Percentiles rank a stretch among this genome's conserved stretches.
These are phyloP conservation scores for Phyllosticta citrichinensis DNA, from an alignment of 2,329 filamentous ascomycete species.

Conservation along the genomic window DNA sequence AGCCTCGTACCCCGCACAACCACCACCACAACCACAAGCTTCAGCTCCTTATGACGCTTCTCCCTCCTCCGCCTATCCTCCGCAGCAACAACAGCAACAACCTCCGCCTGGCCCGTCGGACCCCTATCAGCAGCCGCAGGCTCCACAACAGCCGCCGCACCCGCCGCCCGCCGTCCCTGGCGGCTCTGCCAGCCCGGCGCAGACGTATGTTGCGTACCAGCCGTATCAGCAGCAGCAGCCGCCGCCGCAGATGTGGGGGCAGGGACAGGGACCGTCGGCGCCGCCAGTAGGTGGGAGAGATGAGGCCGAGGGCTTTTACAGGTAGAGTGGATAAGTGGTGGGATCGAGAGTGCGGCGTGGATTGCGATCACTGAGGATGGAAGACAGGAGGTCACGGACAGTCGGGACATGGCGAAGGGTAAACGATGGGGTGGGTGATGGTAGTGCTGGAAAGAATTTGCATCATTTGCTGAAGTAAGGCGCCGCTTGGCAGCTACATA, in stretches of 20 bases:
- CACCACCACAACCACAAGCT: slow-evolving; percentile 15
- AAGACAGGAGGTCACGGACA: too few relatives aligned
- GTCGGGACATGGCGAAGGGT: too few relatives aligned
- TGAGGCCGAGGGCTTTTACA: slow-evolving; percentile 20
- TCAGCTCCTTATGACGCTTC: slow-evolving; percentile 11
- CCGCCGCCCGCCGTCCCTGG: slow-evolving; percentile 11
- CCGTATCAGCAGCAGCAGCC: slow-evolving; percentile 19
- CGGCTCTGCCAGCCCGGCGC: slow-evolving; percentile 3
- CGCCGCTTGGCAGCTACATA: too few relatives aligned
- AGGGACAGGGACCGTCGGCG: slow-evolving; percentile 15
- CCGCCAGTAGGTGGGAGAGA: slow-evolving; percentile 22
- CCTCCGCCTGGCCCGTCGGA: slow-evolving; percentile 11
- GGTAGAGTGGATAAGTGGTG: slow-evolving; percentile 7
- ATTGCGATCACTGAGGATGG: too few relatives aligned
- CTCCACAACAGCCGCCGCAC: slow-evolving; percentile 17
- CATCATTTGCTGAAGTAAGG: too few relatives aligned
- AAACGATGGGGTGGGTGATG: too few relatives aligned
- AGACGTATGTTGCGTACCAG: slow-evolving; percentile 16
- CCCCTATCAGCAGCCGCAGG: slow-evolving; percentile 17
- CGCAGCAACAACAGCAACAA: slow-evolving; percentile 13
- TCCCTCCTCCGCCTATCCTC: slow-evolving; percentile 12
- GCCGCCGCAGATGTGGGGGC: slow-evolving; percentile 7
- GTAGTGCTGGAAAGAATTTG: too few relatives aligned
- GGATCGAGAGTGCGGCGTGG: neutral
- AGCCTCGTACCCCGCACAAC: slow-evolving; percentile 18